Evolutionary conservation across 2,329 filamentous ascomycete genomes (phyloP).

Genomic region (Graphiopsis chlorocephala): DNA sequence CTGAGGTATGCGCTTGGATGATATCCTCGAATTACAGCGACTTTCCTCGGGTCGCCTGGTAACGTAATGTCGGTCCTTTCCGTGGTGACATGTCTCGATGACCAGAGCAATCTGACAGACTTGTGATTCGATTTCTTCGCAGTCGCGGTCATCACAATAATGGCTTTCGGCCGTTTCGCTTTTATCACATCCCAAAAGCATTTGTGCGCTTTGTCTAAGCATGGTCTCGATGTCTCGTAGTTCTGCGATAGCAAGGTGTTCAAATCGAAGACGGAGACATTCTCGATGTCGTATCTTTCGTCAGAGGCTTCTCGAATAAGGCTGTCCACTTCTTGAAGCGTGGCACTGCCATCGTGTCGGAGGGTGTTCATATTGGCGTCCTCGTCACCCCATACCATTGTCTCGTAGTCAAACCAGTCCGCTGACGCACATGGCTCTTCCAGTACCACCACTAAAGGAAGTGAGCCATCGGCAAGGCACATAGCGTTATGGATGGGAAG

Average conservation of each 20-base stretch:
- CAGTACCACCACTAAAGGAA: neutral
- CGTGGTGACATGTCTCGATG: too few species aligned
- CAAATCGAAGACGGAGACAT: neutral
- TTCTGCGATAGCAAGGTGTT: neutral
- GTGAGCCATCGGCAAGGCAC: neutral
- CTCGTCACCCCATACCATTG: neutral
- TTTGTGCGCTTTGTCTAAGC: neutral
- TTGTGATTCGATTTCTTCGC: neutral
- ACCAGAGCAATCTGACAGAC: too few species aligned
- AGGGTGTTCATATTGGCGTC: neutral
- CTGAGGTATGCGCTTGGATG: too few species aligned
- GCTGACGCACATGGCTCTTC: neutral
- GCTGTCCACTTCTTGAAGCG: neutral
- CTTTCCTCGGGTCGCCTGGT: too few species aligned
- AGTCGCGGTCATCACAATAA: neutral
- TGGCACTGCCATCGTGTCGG: neutral
- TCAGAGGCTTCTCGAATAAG: neutral
- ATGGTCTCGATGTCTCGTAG: too few species aligned
- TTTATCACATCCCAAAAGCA: neutral
- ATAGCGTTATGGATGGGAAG: neutral
- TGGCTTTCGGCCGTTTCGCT: neutral
- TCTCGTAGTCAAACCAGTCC: neutral
- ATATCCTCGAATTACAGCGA: too few species aligned
- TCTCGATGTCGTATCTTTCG: neutral
- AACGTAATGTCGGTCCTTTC: too few species aligned